Conservation (phyloP, 805 yeast species). For the Yamadazyma sp. region DNA sequence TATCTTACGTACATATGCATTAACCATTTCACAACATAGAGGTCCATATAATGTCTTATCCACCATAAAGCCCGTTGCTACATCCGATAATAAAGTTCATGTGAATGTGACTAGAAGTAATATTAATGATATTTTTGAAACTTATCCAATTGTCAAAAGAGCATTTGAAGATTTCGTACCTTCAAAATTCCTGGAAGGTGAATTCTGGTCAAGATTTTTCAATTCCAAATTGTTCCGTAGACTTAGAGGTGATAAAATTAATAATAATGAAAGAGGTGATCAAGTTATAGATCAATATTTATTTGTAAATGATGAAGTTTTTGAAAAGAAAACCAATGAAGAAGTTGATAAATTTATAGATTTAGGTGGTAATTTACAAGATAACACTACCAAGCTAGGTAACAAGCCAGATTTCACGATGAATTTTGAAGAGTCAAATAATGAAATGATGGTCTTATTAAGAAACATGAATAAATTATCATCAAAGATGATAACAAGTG, state of each 20-base stretch:
- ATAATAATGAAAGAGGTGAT: constrained; percentile 78
- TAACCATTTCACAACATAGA: constrained; percentile 75
- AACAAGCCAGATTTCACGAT: constrained; percentile 87
- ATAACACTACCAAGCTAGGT: constrained; percentile 73
- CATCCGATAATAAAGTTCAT: constrained; percentile 89
- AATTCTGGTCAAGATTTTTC: constrained; percentile 95
- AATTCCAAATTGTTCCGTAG: constrained; percentile 84
- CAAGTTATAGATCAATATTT: constrained; percentile 80
- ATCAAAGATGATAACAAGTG: constrained; percentile 60
- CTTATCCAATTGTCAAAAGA: constrained; percentile 84
- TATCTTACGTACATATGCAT: constrained; percentile 78
- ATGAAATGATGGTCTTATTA: constrained; percentile 72
- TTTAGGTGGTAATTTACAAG: constrained; percentile 75
- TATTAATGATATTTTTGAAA: constrained; percentile 83
- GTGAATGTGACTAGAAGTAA: constrained; percentile 90
- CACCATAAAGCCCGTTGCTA: constrained; percentile 90
- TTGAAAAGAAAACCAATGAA: constrained; percentile 12
- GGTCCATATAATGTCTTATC: constrained; percentile 95
- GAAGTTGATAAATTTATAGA: constrained; percentile 70
- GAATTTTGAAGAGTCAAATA: constrained; percentile 51
- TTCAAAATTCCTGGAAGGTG: constrained; percentile 72
- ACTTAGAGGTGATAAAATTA: constrained; percentile 81
- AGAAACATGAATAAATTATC: constrained; percentile 87
- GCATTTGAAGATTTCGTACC: constrained; percentile 94
- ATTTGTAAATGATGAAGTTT: constrained; percentile 37